phyloP scores from a whole-genome alignment of 192 early-diverging fungal species.

The Neocallimastix lanati region DNA sequence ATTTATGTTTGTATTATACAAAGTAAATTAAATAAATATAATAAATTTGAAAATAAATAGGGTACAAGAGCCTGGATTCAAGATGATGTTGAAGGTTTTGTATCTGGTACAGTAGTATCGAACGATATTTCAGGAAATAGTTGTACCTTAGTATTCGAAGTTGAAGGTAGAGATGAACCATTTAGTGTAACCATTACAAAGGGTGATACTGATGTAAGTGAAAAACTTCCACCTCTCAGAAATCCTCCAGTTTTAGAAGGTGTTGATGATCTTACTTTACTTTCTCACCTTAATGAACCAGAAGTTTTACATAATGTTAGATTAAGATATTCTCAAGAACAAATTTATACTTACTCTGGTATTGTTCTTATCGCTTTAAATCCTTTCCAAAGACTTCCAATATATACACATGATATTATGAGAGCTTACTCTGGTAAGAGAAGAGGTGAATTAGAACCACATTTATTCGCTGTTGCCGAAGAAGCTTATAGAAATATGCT shows the following conservation, averaged over 20 bases:
- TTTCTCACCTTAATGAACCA: constrained; percentile 77
- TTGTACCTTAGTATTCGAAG: too few relatives aligned
- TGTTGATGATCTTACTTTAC: constrained; percentile 74
- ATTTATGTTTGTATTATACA: too few relatives aligned
- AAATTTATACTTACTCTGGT: constrained; percentile 98
- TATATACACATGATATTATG: constrained; percentile 84
- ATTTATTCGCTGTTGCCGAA: constrained; percentile 96
- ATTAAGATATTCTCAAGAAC: constrained; percentile 72
- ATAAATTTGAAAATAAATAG: too few relatives aligned
- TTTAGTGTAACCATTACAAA: neutral
- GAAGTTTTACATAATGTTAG: constrained; percentile 87
- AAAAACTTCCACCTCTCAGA: constrained; percentile 69
- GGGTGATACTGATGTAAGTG: constrained; percentile 31
- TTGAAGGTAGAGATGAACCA: neutral
- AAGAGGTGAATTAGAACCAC: constrained; percentile 87
- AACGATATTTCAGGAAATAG: constrained; percentile 32
- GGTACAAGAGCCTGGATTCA: constrained; percentile 1
- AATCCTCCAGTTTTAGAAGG: constrained; percentile 85
- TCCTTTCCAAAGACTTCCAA: constrained; percentile 67
- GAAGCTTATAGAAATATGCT: constrained; percentile 94
- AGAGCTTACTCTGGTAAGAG: constrained; percentile 67
- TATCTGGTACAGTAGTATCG: constrained; percentile 37
- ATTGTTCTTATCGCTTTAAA: constrained; percentile 97
- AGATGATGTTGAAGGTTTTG: constrained; percentile 26
- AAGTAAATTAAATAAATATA: too few relatives aligned